Evolutionary conservation across 768 basidiomycete species (phyloP), one percentile per base, ranked within the genome.

Genomic region (Suillus lakei): DNA sequence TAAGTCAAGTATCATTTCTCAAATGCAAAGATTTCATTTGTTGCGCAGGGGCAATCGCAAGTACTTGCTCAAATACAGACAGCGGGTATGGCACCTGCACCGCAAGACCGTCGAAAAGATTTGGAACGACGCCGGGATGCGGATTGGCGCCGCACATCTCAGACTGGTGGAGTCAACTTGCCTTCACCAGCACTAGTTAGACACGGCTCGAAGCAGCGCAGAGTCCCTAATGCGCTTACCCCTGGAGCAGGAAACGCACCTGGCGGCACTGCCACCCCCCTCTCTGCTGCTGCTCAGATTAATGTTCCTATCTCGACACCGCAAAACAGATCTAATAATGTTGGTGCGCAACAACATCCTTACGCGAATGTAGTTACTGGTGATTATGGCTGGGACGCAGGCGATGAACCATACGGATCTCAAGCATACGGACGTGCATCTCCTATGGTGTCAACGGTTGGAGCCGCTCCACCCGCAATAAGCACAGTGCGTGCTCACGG

Each of bases 161-260:
- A 85, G 63, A 82, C 79, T 67, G 82, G 72, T 43, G 87, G 83
- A 64, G 84, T 83, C 68, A 83, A 89, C 56, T 79, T 85, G 18
- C 90, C 91, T 28, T 91, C 93, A 18, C 91, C 92, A 64, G 92
- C 91, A 13, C 84, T 93, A 63, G 89, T 92, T 61, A 88, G 91
- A 46, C 84, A 88, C 72, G 89, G 89, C 50, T 92, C 91, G 64
- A 93, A 91, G 76, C 84, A 88, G 68, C 86, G 87, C 68, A 86
- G 88, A 74, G 76, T 86, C 54, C 90, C 88, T 44, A 82, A 81
- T 61, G 83, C 82, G 63, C 85, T 91, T 61, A 82, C 84, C 9
- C 88, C 90, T 48, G 85, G 85, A 28, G 77, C 73, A 54, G 81
- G 77, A 58, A 76, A 77, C 67, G 76, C 80, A 1, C 78, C 86